A percentile compares a stretch with the other conserved stretches of the same genome.
phyloP scores from a whole-genome alignment of 2,329 filamentous ascomycete genomes.

The Trichophyton mentagrophytes region DNA sequence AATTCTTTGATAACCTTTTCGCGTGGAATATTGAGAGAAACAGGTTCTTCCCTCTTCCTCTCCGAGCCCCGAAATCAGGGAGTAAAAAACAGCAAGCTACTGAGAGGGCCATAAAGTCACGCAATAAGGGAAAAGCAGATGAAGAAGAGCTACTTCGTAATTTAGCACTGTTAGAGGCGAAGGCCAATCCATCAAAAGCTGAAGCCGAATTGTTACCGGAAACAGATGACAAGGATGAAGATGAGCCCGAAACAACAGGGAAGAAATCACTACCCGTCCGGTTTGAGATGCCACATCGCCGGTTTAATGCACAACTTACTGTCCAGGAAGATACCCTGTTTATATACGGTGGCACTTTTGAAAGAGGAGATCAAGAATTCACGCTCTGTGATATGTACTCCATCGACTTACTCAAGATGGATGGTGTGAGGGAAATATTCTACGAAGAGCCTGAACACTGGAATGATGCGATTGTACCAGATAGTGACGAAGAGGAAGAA shows the following conservation, averaged over 20 bases:
- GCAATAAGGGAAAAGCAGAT: slow-evolving; percentile 66
- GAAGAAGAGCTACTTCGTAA: slow-evolving; percentile 84
- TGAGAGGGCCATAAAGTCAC: slow-evolving; percentile 37
- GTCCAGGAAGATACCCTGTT: slow-evolving; percentile 88
- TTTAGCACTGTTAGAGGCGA: slow-evolving; percentile 71
- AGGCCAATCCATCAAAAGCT: slow-evolving; percentile 42
- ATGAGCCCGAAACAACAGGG: slow-evolving; percentile 39
- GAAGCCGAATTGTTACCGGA: slow-evolving; percentile 32
- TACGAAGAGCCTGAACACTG: slow-evolving; percentile 75
- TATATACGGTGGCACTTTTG: slow-evolving; percentile 89
- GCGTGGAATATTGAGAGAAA: slow-evolving; percentile 95
- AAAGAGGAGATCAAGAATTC: slow-evolving; percentile 87
- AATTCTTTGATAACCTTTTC: slow-evolving; percentile 87
- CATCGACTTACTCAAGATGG: slow-evolving; percentile 85
- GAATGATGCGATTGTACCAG: slow-evolving; percentile 50
- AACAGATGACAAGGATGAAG: slow-evolving; percentile 37
- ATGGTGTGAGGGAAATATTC: slow-evolving; percentile 87
- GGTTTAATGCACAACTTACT: slow-evolving; percentile 83
- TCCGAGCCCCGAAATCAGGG: slow-evolving; percentile 60
- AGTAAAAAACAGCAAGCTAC: slow-evolving; percentile 42
- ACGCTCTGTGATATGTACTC: slow-evolving; percentile 93
- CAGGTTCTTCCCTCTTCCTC: slow-evolving; percentile 71
- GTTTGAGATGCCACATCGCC: slow-evolving; percentile 74
- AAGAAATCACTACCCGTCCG: slow-evolving; percentile 50
- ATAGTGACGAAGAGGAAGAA: slow-evolving; percentile 45